Evolutionary conservation across 306 rosid genomes (phyloP), one percentile per base, ranked within the genome.

Genomic region (Arachis stenosperma): DNA sequence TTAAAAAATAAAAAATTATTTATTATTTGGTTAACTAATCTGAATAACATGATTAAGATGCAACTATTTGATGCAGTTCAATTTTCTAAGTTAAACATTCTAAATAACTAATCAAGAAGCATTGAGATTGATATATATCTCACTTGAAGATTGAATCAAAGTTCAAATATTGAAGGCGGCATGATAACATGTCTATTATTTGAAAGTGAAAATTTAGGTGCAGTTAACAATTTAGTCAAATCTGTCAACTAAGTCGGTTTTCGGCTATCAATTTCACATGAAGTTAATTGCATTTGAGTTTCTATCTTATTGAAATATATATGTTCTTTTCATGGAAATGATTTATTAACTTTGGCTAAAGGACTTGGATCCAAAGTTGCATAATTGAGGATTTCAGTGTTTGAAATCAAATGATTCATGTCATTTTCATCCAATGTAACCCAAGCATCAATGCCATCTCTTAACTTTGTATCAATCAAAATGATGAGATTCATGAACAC

Each of bases 371-470:
- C 71, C 17, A 71, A 2, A 3, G 53, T 51, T n/a, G 71, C 81
- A 59, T 5, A 59, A 33, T 30, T 15, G 14, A 71, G 78, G 10
- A 81, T 65, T 7, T 81, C 71, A 30, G 47, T n/a, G 48, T 65
- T 37, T 27, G 47, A 59, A 70, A 41, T 39, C 59, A 75, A 42
- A 17, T 8, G 59, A 27, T 8, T 44, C 81, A 81, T 75, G 8
- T 13, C 29, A 0, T 61, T 1, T 13, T 71, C 78, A 9, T 71
- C 75, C 71, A 81, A 66, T 9, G 56, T 70, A 51, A 66, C 61
- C 84, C 78, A 81, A 81, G 75, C 84, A 71, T 81, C 81, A 11
- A 76, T 81, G 54, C 78, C 84, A 33, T 81, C 78, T 58, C 53
- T 30, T 8, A 51, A 43, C 68, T 54, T 65, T 0, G 75, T 71